Evolutionary conservation across 2,329 filamentous ascomycete genomes (phyloP), one percentile per base, ranked within the genome.

Genomic region (Fusarium sp.): DNA sequence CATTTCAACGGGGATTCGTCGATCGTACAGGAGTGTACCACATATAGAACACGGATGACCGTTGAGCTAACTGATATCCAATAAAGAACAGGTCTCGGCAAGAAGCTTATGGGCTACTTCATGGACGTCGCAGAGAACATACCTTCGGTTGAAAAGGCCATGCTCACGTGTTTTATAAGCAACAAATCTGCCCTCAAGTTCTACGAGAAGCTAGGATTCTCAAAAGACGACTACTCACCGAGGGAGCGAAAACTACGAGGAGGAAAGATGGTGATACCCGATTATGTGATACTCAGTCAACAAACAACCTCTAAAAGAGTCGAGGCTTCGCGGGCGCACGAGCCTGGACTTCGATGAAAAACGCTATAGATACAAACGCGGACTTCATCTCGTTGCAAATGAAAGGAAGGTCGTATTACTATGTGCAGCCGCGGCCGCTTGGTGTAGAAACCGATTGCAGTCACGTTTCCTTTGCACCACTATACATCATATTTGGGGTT

Each of bases 151-250:
- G 80, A 83, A 27, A 94, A 94, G 80, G 84, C 90, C 49, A 94
- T 94, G 92, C 82, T 94, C 75, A 94, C 92, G 3, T 92, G 92
- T 76, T 94, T 93, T 76, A 80, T 86, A 56, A 84, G 85, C 68
- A 94, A 94, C 76, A 72, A 80, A 36, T 80, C 80, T 5, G 92
- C 87, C 0, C 81, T 87, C 44, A 77, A 73, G 5, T 92, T 94
- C 73, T 94, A 94, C 80, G 79, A 83, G 50, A 87, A 83, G 67
- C 79, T 89, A 17, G 92, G 91, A 0, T 91, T 89, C 75, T 80
- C 70, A 41, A 83, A 80, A 47, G 90, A 92, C 72, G 84, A 84
- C 13, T 86, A 84, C 53, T 90, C 89, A 18, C 90, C 90, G 1
- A 77, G 77, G 39, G 84, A 87, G 38, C 84, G 86, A 69, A 84